Evolutionary conservation across 345 rosid genomes (phyloP), one percentile per base, ranked within the genome.

Genomic region (Heritiera fomes): DNA sequence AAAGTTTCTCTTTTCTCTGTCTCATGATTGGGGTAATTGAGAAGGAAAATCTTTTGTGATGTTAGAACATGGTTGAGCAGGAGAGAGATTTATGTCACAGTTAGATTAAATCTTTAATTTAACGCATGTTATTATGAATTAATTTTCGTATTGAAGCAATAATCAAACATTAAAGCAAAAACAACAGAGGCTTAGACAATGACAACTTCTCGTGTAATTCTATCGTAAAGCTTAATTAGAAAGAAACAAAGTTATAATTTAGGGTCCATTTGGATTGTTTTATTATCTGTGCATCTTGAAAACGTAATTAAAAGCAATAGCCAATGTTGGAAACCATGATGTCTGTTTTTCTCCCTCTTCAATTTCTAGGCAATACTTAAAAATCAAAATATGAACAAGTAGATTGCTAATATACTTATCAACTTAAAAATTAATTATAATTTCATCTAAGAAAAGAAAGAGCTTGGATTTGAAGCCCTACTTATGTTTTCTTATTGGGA

Each of bases 261-360:
- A 30, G 73, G 45, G 73, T 69, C 73, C 74, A 70, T 70, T 49
- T 70, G 49, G 58, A 70, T 70, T 47, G 61, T 58, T 56, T 70
- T 23, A 47, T 46, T 70, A 70, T 13, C 47, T 47, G 20, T 14
- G 60, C 60, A 70, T 70, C 58, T 70, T 47, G 34, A 30, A 49
- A 70, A 70, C 41, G 49, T 70, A 70, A 70, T 70, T 70, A 49
- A 13, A 70, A 47, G 23, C 47, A 28, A 70, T 3, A 50, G n/a
- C 28, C 75, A 15, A 34, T 4, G 45, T 71, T 71, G 45, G 46
- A 40, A 71, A 49, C 49, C 41, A 70, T 15, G 59, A 70, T 23
- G n/a, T 23, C 13, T 23, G 11, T 20, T 47, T 12, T 41, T 6
- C 45, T 8, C 38, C 14, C 38, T 34, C 41, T 34, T 15, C 14